Evolutionary conservation across 225 moss, liverwort and hornwort species (phyloP), one percentile per base, ranked within the genome.

Genomic region (Polytrichum formosum): DNA sequence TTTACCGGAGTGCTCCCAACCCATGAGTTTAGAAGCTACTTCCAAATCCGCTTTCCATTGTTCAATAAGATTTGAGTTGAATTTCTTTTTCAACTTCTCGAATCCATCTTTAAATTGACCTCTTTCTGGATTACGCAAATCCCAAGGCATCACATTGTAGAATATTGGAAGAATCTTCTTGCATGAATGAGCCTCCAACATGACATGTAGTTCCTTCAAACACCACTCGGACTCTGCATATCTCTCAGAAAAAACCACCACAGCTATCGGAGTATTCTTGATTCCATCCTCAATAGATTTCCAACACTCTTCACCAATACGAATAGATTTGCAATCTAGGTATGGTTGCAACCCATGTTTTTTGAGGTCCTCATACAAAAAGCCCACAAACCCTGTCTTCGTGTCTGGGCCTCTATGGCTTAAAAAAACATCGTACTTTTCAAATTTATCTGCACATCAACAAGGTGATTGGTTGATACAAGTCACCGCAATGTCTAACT

Each of bases 41-140:
- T 65, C 65, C 65, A 65, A 65, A 65, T 65, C 33, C 6, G 65
- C 28, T 35, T n/a, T 30, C 31, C 65, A 65, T 65, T 65, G 65
- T 6, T 65, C n/a, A 18, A 35, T 28, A 19, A 4, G 46, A 16
- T 46, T 18, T 19, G 29, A 19, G 1, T 35, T n/a, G 5, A 29
- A 28, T 30, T 30, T 65, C 4, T n/a, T 5, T 20, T 28, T 35
- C 65, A 65, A 6, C 29, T 31, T 33, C 8, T 35, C 21, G 5
- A 65, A 65, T 29, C 33, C 31, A 17, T 0, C 28, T 28, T n/a
- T 28, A 1, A 35, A 7, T 19, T 26, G 65, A 1, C 65, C 33
- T 18, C 0, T 4, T 13, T 65, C 29, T 65, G 65, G 65, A 28
- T 19, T 19, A 19, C 6, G 65, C 18, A 65, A 18, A 21, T 30